phyloP scores from a whole-genome alignment of 306 rosid genomes.

The Ochetophila trinervis region DNA sequence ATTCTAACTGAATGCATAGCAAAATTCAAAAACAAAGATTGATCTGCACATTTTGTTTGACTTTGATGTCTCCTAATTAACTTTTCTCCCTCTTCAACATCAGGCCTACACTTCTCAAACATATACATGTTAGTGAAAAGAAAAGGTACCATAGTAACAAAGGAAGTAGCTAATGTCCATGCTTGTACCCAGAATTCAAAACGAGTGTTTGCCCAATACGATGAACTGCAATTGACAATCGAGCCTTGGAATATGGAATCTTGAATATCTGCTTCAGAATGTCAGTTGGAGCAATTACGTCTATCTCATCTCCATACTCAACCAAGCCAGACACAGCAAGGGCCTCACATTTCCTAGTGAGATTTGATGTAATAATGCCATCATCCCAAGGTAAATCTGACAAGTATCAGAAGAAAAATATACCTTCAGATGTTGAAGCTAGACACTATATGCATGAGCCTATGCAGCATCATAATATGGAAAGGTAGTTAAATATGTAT shows the following conservation, averaged over 20 bases:
- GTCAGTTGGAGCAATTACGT: constrained; percentile 90
- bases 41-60: constrained; percentile 85
- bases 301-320: constrained; percentile 93
- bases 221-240: constrained; percentile 79
- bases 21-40: constrained; percentile 80
- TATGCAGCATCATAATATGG: neutral
- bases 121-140: neutral
- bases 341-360: constrained; percentile 80
- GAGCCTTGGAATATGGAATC: constrained; percentile 95
- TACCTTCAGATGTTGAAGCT: constrained; percentile 21
- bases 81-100: constrained; percentile 92
- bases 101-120: constrained; percentile 61
- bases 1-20: constrained; percentile 98
- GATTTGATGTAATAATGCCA: constrained; percentile 68
- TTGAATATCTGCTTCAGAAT: constrained; percentile 93
- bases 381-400: constrained; percentile 82
- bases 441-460: neutral
- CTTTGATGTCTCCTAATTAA: constrained; percentile 72
- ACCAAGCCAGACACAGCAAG: constrained; percentile 90
- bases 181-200: constrained; percentile 78
- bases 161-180: constrained; percentile 12
- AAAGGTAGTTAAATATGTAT: neutral
- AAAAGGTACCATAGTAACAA: constrained; percentile 12
- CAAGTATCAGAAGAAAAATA: constrained; percentile 17
- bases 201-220: constrained; percentile 91